Evolutionary conservation across 768 basidiomycete genomes (phyloP), one percentile per base, ranked within the genome.

Genomic region (Mycena vulgaris): DNA sequence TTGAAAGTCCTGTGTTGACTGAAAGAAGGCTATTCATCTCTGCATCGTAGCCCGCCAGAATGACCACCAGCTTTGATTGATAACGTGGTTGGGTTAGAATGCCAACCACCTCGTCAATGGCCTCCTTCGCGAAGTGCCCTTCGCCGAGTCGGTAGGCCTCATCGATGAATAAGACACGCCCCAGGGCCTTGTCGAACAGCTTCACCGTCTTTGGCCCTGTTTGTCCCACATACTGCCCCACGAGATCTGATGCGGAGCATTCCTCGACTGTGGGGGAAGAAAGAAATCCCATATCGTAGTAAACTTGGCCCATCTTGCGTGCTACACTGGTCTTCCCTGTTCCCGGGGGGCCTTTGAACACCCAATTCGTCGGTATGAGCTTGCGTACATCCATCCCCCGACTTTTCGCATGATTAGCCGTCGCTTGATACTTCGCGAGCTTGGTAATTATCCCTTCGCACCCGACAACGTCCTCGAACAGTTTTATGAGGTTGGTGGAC

Each of bases 281-380:
- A 10, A 88, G 73, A 71, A 87, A 85, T 0, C 87, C 87, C 85
- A 88, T 87, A 60, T 88, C 83, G 57, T 80, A 87, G 70, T 85
- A 88, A 13, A 88, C 84, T 59, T 88, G 81, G 0, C 87, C 87
- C 70, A 88, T 81, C 68, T 88, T 88, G 6, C 87, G 78, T 0
- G 87, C 87, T 0, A 83, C 85, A 0, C 86, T 88, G 14, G 88
- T 88, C 59, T 88, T 88, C 2, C 88, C 87, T 0, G 87, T 88
- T 0, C 87, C 88, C 88, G 92, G 92, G 7, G 92, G 92, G 0
- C 92, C 92, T 73, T 90, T 92, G 83, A 93, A 92, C 2, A 93
- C 79, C 82, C 92, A 93, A 62, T 85, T 92, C 23, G 87, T 91
- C 0, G 92, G 91, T 45, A 92, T 86, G 19, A 84, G 80, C n/a